These are phyloP conservation scores for Zalaria obscura DNA, from an alignment of 2,329 filamentous ascomycete genomes.

Conservation along the genomic window DNA sequence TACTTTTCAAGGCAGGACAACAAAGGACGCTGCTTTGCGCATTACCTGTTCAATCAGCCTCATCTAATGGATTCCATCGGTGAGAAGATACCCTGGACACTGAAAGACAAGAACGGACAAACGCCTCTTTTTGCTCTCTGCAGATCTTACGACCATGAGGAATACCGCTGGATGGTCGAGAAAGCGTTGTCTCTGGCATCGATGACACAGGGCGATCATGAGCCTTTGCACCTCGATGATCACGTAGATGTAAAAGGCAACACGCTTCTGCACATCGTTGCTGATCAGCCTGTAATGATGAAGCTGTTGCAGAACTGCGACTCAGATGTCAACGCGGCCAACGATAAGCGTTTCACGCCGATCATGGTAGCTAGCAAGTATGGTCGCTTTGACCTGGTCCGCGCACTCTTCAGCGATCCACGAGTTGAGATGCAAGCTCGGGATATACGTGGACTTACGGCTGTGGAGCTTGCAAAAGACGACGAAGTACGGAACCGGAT, in stretches of 20 bases:
- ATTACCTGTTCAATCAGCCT: slow-evolving; percentile 90
- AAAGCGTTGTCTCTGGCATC: slow-evolving; percentile 64
- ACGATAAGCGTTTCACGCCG: slow-evolving; percentile 88
- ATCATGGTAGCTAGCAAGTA: slow-evolving; percentile 99
- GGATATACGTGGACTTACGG: slow-evolving; percentile 78
- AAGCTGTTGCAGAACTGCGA: slow-evolving; percentile 73
- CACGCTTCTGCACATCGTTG: slow-evolving; percentile 88
- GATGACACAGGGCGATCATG: slow-evolving; percentile 58
- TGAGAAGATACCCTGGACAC: slow-evolving; percentile 67
- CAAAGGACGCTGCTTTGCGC: slow-evolving; percentile 79
- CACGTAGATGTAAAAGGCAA: slow-evolving; percentile 90
- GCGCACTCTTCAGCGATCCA: slow-evolving; percentile 73
- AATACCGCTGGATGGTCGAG: slow-evolving; percentile 80
- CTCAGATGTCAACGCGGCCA: slow-evolving; percentile 88
- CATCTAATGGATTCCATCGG: slow-evolving; percentile 66
- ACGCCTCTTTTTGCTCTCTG: slow-evolving; percentile 95
- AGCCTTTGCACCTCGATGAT: slow-evolving; percentile 77
- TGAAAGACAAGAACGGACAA: slow-evolving; percentile 91
- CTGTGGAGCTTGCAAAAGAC: slow-evolving; percentile 92
- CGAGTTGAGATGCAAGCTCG: slow-evolving; percentile 73
- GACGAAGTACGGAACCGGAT: slow-evolving; percentile 95
- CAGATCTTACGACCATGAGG: slow-evolving; percentile 82
- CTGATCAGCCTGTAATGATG: slow-evolving; percentile 62
- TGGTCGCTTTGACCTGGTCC: slow-evolving; percentile 83
- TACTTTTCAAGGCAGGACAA: slow-evolving; percentile 70